Conservation (phyloP, 2,329 filamentous ascomycete species). For the Apiospora koreana region DNA sequence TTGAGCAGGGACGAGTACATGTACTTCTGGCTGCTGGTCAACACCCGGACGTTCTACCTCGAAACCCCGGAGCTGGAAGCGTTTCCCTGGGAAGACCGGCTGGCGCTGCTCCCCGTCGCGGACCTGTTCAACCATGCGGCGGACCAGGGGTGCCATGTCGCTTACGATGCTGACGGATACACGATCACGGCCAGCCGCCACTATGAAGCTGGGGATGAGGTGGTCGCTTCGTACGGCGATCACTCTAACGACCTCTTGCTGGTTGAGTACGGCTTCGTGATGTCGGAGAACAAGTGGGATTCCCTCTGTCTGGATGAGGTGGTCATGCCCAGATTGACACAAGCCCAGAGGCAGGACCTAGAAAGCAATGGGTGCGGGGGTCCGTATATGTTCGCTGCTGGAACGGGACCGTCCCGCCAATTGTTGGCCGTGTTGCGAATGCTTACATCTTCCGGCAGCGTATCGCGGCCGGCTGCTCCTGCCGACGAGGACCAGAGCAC, state of each 20-base stretch:
- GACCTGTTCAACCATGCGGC: slow-evolving; percentile 17
- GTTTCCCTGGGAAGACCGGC: slow-evolving; percentile 19
- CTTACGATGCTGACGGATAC: slow-evolving; percentile 1
- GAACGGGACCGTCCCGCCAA: not conserved
- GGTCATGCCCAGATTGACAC: slow-evolving; percentile 15
- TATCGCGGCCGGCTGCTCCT: too few relatives aligned
- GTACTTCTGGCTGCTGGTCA: slow-evolving; percentile 62
- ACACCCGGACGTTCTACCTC: slow-evolving; percentile 62
- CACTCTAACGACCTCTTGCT: slow-evolving; percentile 56
- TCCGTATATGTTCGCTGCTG: not conserved
- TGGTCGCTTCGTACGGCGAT: slow-evolving; percentile 51
- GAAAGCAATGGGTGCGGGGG: not conserved
- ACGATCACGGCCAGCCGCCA: slow-evolving; percentile 10
- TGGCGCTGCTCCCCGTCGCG: slow-evolving; percentile 14
- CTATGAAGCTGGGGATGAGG: slow-evolving; percentile 37
- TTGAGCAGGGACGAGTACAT: slow-evolving; percentile 35
- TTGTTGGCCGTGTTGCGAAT: not conserved
- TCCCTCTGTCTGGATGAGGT: slow-evolving; percentile 20
- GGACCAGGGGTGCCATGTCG: slow-evolving; percentile 11
- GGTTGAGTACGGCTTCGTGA: slow-evolving; percentile 38
- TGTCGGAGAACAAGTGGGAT: slow-evolving; percentile 22
- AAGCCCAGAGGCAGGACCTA: not conserved
- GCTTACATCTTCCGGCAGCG: not conserved
- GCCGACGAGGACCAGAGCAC: not conserved
- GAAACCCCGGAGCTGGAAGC: slow-evolving; percentile 40